phyloP scores from a whole-genome alignment of 371 early-diverging fungal genomes.

The Entomophthora muscae region DNA sequence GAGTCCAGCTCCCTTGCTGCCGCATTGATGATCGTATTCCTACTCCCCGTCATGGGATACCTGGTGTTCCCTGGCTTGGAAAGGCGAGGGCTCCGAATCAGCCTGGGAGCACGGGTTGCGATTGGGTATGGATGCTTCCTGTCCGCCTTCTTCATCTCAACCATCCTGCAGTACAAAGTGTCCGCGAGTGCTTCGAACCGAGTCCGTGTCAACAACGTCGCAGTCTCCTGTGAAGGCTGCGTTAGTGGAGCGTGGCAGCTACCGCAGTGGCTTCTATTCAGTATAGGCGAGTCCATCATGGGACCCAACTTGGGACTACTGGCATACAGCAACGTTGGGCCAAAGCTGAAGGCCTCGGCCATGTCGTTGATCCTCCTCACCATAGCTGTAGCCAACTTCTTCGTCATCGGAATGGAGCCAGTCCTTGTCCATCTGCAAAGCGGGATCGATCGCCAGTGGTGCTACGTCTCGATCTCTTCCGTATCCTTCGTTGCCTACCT shows the following conservation, averaged over 20 bases:
- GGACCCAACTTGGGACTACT: constrained; percentile 35
- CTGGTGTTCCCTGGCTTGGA: constrained; percentile 7
- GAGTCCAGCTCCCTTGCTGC: too few species aligned
- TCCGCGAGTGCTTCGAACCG: too few species aligned
- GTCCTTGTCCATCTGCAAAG: neutral
- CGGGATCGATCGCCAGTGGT: neutral
- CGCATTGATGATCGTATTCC: too few species aligned
- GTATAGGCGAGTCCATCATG: constrained; percentile 34
- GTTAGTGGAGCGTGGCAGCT: constrained; percentile 21
- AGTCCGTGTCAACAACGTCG: neutral
- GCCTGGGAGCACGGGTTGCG: neutral
- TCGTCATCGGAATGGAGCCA: neutral
- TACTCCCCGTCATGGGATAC: neutral
- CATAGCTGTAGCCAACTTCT: constrained; percentile 12
- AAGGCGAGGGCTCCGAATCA: neutral
- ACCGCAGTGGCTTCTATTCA: constrained; percentile 32
- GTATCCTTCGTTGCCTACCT: neutral
- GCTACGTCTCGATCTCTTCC: too few species aligned
- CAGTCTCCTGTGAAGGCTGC: constrained; percentile 11
- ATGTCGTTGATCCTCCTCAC: constrained; percentile 21
- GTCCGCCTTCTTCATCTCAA: neutral
- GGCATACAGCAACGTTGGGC: constrained; percentile 6
- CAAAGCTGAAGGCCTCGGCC: constrained; percentile 11
- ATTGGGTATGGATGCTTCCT: neutral
- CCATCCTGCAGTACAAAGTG: neutral